These are phyloP conservation scores for Colletotrichum sp. DNA, from an alignment of 2,329 filamentous ascomycete species.

Conservation along the genomic window DNA sequence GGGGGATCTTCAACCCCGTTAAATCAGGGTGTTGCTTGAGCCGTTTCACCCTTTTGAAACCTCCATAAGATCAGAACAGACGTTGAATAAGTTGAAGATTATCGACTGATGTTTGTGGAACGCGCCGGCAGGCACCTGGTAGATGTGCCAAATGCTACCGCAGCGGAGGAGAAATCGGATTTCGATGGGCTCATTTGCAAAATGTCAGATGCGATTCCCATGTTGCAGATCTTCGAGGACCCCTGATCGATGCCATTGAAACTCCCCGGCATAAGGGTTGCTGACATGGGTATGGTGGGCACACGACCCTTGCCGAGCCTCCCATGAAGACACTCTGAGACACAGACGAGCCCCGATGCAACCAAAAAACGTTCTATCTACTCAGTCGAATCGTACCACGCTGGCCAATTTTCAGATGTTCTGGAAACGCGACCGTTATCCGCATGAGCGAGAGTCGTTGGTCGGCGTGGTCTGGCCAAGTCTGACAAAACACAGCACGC, in stretches of 20 bases:
- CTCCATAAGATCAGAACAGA: neutral
- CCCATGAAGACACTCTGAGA: conserved; percentile 15
- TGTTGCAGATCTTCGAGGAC: neutral
- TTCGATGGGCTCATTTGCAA: neutral
- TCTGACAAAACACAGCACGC: neutral
- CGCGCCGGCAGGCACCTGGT: neutral
- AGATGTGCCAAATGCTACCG: neutral
- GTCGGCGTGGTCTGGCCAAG: neutral
- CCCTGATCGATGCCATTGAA: neutral
- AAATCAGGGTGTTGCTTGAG: neutral
- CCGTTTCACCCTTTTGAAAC: conserved; percentile 7
- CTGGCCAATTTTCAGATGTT: conserved; percentile 9
- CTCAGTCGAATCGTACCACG: conserved; percentile 14
- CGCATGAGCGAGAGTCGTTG: conserved; percentile 1
- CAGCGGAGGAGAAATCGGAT: neutral
- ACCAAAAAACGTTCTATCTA: conserved; percentile 18
- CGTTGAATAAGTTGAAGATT: neutral
- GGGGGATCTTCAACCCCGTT: neutral
- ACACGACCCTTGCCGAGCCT: conserved; percentile 8
- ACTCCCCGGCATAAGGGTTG: conserved; percentile 9
- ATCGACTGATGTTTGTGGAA: conserved; percentile 17
- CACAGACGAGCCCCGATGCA: neutral
- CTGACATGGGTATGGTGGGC: neutral
- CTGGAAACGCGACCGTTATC: neutral
- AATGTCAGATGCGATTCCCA: neutral